These are phyloP conservation scores for Agrocybe pediades DNA, from an alignment of 768 basidiomycete species.

Conservation along the genomic window DNA sequence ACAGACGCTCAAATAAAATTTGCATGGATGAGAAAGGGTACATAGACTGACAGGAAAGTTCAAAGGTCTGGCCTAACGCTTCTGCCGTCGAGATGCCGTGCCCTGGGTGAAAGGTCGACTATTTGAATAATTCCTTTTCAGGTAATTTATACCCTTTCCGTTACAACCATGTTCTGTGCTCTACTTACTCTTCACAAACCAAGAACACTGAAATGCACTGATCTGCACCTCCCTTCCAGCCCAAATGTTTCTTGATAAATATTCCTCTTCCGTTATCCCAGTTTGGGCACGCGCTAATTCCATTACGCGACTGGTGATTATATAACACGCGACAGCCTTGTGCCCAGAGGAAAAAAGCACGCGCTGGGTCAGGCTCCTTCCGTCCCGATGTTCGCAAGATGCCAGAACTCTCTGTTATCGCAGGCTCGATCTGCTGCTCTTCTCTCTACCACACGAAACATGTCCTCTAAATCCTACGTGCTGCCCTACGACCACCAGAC, in stretches of 20 bases:
- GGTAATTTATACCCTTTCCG: no score
- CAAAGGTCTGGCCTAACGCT: no score
- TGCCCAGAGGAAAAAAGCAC: slow-evolving; percentile 12
- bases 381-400: slow-evolving; percentile 26
- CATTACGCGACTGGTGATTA: slow-evolving; percentile 1
- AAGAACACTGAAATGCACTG: no score
- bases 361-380: slow-evolving; percentile 10
- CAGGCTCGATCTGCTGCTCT: slow-evolving; percentile 18
- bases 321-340: slow-evolving; percentile 10
- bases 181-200: no score
- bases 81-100: no score
- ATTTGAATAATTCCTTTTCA: no score
- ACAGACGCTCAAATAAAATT: no score
- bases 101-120: no score
- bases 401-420: slow-evolving; percentile 15
- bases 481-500: slow-evolving; percentile 56
- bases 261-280: background rate
- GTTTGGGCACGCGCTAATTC: background rate
- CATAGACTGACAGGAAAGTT: no score
- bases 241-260: background rate
- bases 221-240: background rate
- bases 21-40: no score
- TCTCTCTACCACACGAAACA: slow-evolving; percentile 30
- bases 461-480: slow-evolving; percentile 59
- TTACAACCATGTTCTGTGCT: no score